Base-by-base conservation (phyloP, 306 rosid species). In the Luffa acutangula region DNA sequence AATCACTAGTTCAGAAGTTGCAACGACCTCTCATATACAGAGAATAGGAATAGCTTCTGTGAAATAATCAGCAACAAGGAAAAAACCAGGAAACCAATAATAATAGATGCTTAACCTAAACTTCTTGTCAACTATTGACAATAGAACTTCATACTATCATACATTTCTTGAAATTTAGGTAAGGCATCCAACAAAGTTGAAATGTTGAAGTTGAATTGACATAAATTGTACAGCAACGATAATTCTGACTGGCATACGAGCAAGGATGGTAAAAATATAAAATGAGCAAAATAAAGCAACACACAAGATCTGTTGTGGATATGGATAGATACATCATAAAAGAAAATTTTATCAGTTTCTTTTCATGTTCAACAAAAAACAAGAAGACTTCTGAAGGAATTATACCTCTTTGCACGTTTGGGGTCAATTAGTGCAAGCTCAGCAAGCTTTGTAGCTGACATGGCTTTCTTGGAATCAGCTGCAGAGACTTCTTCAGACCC, bases 351-450 rank as follows among this genome's bases (percentile, higher is more conserved):
- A 10, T 33, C n/a, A 14, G 8, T 0, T 34, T 57, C 14, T 5
- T 63, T 33, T 67, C 31, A 11, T 20, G 75, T 69, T 69, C 17
- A 39, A 43, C 21, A 37, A 76, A 10, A 51, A 64, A 65, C 31
- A 20, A 51, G n/a, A 51, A 25, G 33, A 65, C 3, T 25, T 12
- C 5, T 12, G 45, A 21, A 54, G 31, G 78, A 82, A 78, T 17
- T 17, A 37, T 84, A 94, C 98, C 98, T 90, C 87, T 94, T 94
- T 2, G 98, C 98, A 36, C 97, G 98, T 80, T 94, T 94, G 73
- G 98, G 98, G 82, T 94, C 98, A 66, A 92, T 85, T 77, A 92
- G 76, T 21, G 97, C 97, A 58, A 94, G 98, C 80, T 94, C 98
- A 0, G 96, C 92, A 69, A 94, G 97, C 85, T 94, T 94, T 42